Conservation (phyloP, 257 asterid species). For the Phtheirospermum japonicum region DNA sequence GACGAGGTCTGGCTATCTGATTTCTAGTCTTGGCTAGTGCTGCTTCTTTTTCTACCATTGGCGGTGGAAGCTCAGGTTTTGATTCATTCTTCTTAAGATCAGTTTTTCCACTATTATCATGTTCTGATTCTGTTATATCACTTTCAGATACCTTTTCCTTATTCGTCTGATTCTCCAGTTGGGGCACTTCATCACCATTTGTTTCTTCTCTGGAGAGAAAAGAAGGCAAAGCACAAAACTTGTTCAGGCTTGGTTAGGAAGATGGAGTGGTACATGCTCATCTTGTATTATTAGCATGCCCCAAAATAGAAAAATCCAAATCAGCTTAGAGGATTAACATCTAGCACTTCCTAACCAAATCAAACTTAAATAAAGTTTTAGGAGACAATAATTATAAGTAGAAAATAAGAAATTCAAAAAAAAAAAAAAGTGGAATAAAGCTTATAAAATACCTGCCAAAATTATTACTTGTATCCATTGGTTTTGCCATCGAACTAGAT, state of each 20-base stretch:
- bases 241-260: conserved; percentile 11
- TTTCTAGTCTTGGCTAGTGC: conserved; percentile 43
- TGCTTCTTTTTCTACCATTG: conserved; percentile 56
- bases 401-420: conserved; percentile 7
- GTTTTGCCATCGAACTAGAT: conserved; percentile 35
- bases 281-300: conserved; percentile 16
- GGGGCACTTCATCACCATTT: conserved; percentile 39
- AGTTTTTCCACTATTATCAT: conserved; percentile 40
- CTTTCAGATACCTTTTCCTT: conserved; percentile 42
- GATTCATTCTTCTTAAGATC: conserved; percentile 44
- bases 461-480: conserved; percentile 29
- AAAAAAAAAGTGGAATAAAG: not conserved
- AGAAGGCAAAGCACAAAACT: conserved; percentile 16
- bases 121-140: conserved; percentile 40
- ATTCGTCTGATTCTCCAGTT: conserved; percentile 37
- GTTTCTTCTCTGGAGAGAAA: conserved; percentile 47
- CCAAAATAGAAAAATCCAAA: not conserved
- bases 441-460: conserved; percentile 32
- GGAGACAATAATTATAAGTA: conserved; percentile 15
- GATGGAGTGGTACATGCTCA: conserved; percentile 14
- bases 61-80: conserved; percentile 45
- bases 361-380: conserved; percentile 19
- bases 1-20: conserved; percentile 61
- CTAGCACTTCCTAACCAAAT: conserved; percentile 11
- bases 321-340: conserved; percentile 5